Percentiles rank a stretch among this genome's conserved stretches.
Conservation (phyloP, 352 stramenopile species). For the Phytophthora meadii region DNA sequence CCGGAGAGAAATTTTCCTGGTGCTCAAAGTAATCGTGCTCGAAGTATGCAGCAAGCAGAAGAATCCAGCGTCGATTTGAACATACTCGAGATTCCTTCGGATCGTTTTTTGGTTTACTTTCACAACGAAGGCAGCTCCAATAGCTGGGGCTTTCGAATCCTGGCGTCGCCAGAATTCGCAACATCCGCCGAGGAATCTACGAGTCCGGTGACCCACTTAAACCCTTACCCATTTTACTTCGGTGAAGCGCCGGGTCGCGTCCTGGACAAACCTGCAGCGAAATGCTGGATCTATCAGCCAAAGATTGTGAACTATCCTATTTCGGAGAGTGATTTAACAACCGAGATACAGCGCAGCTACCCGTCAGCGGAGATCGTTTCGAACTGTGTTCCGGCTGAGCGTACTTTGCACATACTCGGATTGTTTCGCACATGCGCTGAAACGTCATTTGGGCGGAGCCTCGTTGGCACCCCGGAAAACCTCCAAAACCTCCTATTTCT, state of each 20-base stretch:
- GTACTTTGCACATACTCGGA: slow-evolving; percentile 71
- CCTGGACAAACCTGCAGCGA: slow-evolving; percentile 54
- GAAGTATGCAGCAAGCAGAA: slow-evolving; percentile 31
- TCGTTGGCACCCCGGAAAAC: slow-evolving; percentile 68
- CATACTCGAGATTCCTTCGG: slow-evolving; percentile 65
- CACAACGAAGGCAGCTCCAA: slow-evolving; percentile 59
- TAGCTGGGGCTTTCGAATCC: slow-evolving; percentile 75
- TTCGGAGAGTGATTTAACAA: slow-evolving; percentile 58
- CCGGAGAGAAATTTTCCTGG: slow-evolving; percentile 79
- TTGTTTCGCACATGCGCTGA: slow-evolving; percentile 69
- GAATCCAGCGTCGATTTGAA: slow-evolving; percentile 23
- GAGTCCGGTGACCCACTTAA: slow-evolving; percentile 39
- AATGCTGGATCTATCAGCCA: slow-evolving; percentile 68
- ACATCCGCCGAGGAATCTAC: slow-evolving; percentile 3
- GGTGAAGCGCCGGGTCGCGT: slow-evolving; percentile 65
- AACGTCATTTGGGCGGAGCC: slow-evolving; percentile 54
- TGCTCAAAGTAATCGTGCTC: slow-evolving; percentile 61
- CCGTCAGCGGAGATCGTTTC: slow-evolving; percentile 36
- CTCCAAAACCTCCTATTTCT: slow-evolving; percentile 68
- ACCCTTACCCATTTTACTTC: slow-evolving; percentile 76
- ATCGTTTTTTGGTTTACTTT: slow-evolving; percentile 81
- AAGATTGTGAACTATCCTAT: slow-evolving; percentile 56
- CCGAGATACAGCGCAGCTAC: slow-evolving; percentile 58
- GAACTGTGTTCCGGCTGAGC: slow-evolving; percentile 44
- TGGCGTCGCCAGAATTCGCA: slow-evolving; percentile 59